phyloP scores from a whole-genome alignment of 2,329 filamentous ascomycete species.

The Coniochaeta pulveracea region DNA sequence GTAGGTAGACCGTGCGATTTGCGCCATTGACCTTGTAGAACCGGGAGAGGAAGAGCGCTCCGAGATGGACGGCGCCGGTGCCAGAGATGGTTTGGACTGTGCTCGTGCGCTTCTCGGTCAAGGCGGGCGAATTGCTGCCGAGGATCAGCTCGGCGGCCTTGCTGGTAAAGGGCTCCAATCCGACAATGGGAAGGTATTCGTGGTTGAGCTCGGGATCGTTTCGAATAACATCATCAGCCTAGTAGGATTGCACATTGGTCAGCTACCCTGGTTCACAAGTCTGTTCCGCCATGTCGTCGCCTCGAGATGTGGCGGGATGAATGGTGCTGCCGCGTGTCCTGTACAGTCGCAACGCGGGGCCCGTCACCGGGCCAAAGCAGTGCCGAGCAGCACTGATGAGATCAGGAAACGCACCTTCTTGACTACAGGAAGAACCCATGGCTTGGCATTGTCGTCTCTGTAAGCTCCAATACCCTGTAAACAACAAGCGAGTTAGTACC shows the following conservation, averaged over 20 bases:
- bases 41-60: slow-evolving; percentile 83
- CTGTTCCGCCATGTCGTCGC: too few relatives aligned
- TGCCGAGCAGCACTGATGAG: too few relatives aligned
- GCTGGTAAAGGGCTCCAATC: slow-evolving; percentile 71
- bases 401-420: slow-evolving; percentile 76
- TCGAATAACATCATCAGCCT: slow-evolving; percentile 86
- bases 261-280: too few relatives aligned
- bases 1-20: slow-evolving; percentile 74
- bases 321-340: too few relatives aligned
- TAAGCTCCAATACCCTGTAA: slow-evolving; percentile 74
- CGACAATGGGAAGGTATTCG: slow-evolving; percentile 95
- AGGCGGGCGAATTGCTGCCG: slow-evolving; percentile 66
- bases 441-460: slow-evolving; percentile 88
- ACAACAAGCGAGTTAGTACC: slow-evolving; percentile 5
- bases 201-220: slow-evolving; percentile 88
- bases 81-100: slow-evolving; percentile 94
- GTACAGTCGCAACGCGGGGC: too few relatives aligned
- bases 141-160: slow-evolving; percentile 88
- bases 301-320: too few relatives aligned
- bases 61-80: slow-evolving; percentile 88
- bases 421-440: slow-evolving; percentile 92
- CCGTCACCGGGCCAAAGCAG: too few relatives aligned
- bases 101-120: slow-evolving; percentile 69
- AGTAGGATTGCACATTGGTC: slow-evolving; percentile 13
- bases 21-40: slow-evolving; percentile 71